Conservation (phyloP, 1,284 basidiomycete species). For the Ceratobasidium papillatum region DNA sequence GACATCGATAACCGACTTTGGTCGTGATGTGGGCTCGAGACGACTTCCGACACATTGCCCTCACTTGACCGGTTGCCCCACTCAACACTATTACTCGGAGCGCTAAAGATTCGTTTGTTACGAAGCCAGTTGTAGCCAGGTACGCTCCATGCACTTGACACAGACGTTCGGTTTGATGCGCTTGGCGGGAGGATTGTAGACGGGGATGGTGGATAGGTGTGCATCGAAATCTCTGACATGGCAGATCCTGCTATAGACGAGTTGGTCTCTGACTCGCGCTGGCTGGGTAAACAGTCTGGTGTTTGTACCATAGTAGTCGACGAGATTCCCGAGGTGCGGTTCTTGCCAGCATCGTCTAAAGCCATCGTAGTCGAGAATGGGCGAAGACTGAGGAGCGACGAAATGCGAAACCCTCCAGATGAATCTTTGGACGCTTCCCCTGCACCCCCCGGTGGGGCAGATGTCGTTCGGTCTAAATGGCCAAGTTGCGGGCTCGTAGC, state of each 20-base stretch:
- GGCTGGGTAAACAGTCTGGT: not conserved
- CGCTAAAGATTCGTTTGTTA: constrained; percentile 42
- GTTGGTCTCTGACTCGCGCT: not conserved
- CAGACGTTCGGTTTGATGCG: constrained; percentile 47
- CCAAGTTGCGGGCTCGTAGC: constrained; percentile 4
- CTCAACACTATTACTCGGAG: not conserved
- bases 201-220: constrained; percentile 82
- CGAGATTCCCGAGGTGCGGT: not conserved
- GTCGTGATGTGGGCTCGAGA: constrained; percentile 21
- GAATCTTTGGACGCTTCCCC: not conserved
- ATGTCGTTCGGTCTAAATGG: constrained; percentile 29
- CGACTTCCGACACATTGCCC: constrained; percentile 26
- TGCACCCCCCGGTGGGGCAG: not conserved
- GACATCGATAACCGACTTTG: constrained; percentile 29
- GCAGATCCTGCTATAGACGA: not conserved
- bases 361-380: constrained; percentile 19
- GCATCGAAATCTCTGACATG: constrained; percentile 49
- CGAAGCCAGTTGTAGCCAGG: constrained; percentile 42
- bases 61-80: constrained; percentile 23
- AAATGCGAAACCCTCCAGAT: constrained; percentile 27
- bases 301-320: not conserved
- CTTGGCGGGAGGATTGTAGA: constrained; percentile 52
- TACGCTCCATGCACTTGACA: constrained; percentile 63
- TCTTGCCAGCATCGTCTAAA: not conserved
- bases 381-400: constrained; percentile 28